Base-by-base conservation (phyloP, 371 early-diverging fungal species). In the Mucor indicus region DNA sequence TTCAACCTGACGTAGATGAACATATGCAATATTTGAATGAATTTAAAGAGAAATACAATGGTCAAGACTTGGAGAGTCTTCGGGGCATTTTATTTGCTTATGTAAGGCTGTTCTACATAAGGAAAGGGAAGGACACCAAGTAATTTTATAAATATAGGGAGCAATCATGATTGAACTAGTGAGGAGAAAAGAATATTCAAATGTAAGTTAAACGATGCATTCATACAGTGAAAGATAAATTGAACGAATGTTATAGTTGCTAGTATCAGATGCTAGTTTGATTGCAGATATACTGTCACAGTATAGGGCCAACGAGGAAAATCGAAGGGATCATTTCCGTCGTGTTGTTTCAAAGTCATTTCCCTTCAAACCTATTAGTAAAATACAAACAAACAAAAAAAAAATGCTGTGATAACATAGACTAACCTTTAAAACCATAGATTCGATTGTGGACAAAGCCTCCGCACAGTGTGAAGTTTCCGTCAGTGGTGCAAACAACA, bases 141-240 rank as follows among this genome's bases (percentile, higher is more conserved):
- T n/a, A 44, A 19, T 6, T 1, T 20, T 36, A 30, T 19, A 30
- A 17, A 16, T 30, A 11, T 50, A 72, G 83, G 87, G 82, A n/a
- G 81, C 80, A 12, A 41, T 79, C 4, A 57, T 88, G 29, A 81
- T 86, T 23, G 91, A 91, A 53, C 64, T 86, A 38, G 86, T 87
- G 1, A 76, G 91, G 47, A 61, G 91, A 27, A 78, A 75, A 30
- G 89, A 86, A 59, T 88, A 83, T 57, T 57, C 69, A 20, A 60
- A 67, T 19, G 76, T 83, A 65, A 55, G 57, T 52, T 16, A 20
- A 19, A 29, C 29, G 2, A 36, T 4, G 6, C n/a, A n/a, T n/a
- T 32, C 4, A 11, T 38, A 22, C 23, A 17, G 17, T 30, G 0
- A 10, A 9, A 15, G 12, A 10, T 16, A 32, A 3, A 33, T 23